phyloP scores from a whole-genome alignment of 2,329 filamentous ascomycete species.

The Fusarium kyushuense region DNA sequence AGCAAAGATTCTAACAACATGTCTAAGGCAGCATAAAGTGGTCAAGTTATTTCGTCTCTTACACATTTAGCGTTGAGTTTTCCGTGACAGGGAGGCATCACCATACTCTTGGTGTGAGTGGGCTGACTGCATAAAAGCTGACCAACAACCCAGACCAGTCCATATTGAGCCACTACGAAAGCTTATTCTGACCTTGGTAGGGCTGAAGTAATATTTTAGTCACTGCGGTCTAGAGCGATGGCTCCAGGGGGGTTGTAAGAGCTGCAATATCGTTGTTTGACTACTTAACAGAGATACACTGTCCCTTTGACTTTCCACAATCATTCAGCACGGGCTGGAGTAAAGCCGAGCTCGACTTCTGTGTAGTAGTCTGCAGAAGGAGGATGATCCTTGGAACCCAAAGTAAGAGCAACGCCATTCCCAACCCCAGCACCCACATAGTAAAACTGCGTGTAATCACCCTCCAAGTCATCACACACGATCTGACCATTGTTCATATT shows the following conservation, averaged over 20 bases:
- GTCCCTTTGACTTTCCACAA: no score
- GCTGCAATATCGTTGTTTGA: not conserved
- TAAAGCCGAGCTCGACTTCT: not conserved
- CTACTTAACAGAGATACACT: no score
- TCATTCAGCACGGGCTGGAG: not conserved
- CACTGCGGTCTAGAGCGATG: not conserved
- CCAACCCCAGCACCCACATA: not conserved
- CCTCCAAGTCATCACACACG: not conserved
- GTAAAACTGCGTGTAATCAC: not conserved
- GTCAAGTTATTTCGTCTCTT: not conserved
- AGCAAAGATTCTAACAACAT: no score
- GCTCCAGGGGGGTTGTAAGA: not conserved
- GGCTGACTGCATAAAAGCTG: slow-evolving; percentile 22
- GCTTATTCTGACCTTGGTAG: not conserved
- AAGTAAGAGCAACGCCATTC: not conserved
- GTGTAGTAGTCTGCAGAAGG: not conserved
- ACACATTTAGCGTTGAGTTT: not conserved
- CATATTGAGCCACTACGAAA: not conserved
- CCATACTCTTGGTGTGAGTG: not conserved
- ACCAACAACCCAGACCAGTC: not conserved
- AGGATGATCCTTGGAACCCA: not conserved
- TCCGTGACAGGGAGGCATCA: not conserved
- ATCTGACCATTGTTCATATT: not conserved
- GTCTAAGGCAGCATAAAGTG: no score
- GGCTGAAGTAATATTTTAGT: not conserved